Conservation (phyloP, 2,329 filamentous ascomycete genomes). For the Colletotrichum australisinense region DNA sequence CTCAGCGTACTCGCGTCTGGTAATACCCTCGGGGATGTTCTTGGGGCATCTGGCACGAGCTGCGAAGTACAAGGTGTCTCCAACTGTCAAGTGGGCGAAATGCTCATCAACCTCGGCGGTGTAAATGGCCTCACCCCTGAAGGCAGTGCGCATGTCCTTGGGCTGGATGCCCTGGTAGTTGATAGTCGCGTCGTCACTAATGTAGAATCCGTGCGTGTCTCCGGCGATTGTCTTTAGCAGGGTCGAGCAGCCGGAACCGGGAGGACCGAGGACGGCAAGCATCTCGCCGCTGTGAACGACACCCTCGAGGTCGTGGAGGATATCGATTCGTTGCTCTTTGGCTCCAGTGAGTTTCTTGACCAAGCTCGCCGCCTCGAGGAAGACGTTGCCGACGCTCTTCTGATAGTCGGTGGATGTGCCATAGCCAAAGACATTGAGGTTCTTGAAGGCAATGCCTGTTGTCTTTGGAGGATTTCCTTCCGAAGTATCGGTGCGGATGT, state of each 20-base stretch:
- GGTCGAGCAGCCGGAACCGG: slow-evolving; percentile 71
- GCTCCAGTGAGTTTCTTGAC: slow-evolving; percentile 42
- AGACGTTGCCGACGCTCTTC: slow-evolving; percentile 53
- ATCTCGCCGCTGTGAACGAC: slow-evolving; percentile 66
- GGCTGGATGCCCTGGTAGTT: slow-evolving; percentile 35
- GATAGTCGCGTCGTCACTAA: slow-evolving; percentile 21
- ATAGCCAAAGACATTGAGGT: slow-evolving; percentile 56
- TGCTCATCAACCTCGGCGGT: slow-evolving; percentile 74
- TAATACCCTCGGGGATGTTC: slow-evolving; percentile 58
- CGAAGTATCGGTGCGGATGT: slow-evolving; percentile 38
- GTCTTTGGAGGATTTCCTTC: slow-evolving; percentile 43
- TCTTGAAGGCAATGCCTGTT: slow-evolving; percentile 54
- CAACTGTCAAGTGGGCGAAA: slow-evolving; percentile 69
- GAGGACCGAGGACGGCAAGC: slow-evolving; percentile 67
- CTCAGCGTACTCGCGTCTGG: slow-evolving; percentile 52
- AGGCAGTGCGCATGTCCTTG: slow-evolving; percentile 32
- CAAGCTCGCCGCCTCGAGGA: slow-evolving; percentile 41
- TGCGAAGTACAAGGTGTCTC: slow-evolving; percentile 72
- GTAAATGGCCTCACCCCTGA: slow-evolving; percentile 72
- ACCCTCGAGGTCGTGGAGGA: slow-evolving; percentile 64
- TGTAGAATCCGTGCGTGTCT: slow-evolving; percentile 69
- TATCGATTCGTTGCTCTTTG: slow-evolving; percentile 53
- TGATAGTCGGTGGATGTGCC: slow-evolving; percentile 55
- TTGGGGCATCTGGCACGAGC: slow-evolving; percentile 64
- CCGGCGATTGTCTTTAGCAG: slow-evolving; percentile 75